Evolutionary conservation across 2,329 filamentous ascomycete species (phyloP).

Genomic region (Cladorrhinum sp.): DNA sequence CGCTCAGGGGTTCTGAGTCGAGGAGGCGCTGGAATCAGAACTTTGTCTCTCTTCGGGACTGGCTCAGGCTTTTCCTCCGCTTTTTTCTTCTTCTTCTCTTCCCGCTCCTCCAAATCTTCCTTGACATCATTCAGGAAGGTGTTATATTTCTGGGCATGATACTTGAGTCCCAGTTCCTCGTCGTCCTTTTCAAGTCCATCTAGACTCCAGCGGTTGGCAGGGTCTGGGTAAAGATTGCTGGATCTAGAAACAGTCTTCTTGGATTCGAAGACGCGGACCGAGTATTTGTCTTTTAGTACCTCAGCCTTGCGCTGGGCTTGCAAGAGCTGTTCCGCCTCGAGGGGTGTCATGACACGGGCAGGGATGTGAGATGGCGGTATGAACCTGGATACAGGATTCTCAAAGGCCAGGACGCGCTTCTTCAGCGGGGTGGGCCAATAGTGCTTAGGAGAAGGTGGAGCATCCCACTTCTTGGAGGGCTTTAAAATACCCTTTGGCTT

Average conservation of each 20-base stretch:
- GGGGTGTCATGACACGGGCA: conserved; percentile 16
- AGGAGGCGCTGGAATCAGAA: conserved; percentile 14
- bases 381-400: conserved; percentile 23
- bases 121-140: conserved; percentile 19
- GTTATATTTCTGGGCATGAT: conserved; percentile 20
- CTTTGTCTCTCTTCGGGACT: conserved; percentile 8
- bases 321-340: conserved; percentile 13
- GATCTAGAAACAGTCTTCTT: conserved; percentile 3
- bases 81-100: conserved; percentile 12
- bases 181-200: conserved; percentile 19
- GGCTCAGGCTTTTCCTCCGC: background rate
- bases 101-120: conserved; percentile 14
- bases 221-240: background rate
- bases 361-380: conserved; percentile 21
- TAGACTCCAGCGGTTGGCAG: conserved; percentile 8
- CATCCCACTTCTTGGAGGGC: conserved; percentile 17
- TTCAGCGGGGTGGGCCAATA: conserved; percentile 26
- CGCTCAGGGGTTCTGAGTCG: conserved; percentile 7
- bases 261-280: conserved; percentile 12
- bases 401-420: conserved; percentile 23
- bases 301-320: conserved; percentile 15
- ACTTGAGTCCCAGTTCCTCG: conserved; percentile 19
- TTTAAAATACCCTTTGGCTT: conserved; percentile 26
- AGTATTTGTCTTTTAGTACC: conserved; percentile 17
- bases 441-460: conserved; percentile 11